phyloP scores from a whole-genome alignment of 1,284 basidiomycete genomes.

The Trichosporon coremiiforme region DNA sequence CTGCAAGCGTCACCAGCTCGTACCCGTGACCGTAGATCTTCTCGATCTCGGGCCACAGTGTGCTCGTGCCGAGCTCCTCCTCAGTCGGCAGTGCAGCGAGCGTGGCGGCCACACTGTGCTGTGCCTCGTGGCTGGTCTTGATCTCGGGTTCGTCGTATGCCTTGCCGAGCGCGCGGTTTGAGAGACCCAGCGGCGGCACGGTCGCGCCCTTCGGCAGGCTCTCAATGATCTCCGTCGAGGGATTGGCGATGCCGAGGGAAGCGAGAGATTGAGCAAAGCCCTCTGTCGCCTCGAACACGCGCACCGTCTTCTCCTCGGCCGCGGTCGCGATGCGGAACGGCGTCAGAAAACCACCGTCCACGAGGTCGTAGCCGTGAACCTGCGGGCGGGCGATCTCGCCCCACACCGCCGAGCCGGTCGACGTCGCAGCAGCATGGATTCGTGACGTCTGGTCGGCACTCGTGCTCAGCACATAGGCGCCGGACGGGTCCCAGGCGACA shows the following conservation, averaged over 20 bases:
- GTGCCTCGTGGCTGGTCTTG: slow-evolving; percentile 42
- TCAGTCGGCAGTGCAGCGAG: slow-evolving; percentile 59
- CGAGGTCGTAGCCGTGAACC: slow-evolving; percentile 89
- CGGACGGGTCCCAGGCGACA: slow-evolving; percentile 78
- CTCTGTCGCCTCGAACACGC: slow-evolving; percentile 84
- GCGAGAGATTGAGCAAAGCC: slow-evolving; percentile 70
- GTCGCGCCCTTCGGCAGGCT: slow-evolving; percentile 61
- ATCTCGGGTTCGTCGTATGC: slow-evolving; percentile 36
- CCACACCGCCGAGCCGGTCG: slow-evolving; percentile 61
- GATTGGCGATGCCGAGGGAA: slow-evolving; percentile 46
- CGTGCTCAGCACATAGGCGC: slow-evolving; percentile 78
- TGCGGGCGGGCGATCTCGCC: slow-evolving; percentile 87
- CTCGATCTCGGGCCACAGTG: slow-evolving; percentile 95
- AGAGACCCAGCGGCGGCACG: slow-evolving; percentile 74
- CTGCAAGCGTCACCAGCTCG: slow-evolving; percentile 79
- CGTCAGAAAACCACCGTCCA: slow-evolving; percentile 75
- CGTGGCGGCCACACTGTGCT: slow-evolving; percentile 52
- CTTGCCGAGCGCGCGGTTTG: slow-evolving; percentile 76
- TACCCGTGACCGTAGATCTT: slow-evolving; percentile 98
- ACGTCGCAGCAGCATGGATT: slow-evolving; percentile 66
- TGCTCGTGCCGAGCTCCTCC: slow-evolving; percentile 71
- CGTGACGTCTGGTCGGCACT: slow-evolving; percentile 87
- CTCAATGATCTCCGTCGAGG: neutral
- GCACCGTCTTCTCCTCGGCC: slow-evolving; percentile 88
- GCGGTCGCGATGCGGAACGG: slow-evolving; percentile 80